phyloP scores from a whole-genome alignment of 2,329 filamentous ascomycete genomes.

The Hypomyces rosellus region DNA sequence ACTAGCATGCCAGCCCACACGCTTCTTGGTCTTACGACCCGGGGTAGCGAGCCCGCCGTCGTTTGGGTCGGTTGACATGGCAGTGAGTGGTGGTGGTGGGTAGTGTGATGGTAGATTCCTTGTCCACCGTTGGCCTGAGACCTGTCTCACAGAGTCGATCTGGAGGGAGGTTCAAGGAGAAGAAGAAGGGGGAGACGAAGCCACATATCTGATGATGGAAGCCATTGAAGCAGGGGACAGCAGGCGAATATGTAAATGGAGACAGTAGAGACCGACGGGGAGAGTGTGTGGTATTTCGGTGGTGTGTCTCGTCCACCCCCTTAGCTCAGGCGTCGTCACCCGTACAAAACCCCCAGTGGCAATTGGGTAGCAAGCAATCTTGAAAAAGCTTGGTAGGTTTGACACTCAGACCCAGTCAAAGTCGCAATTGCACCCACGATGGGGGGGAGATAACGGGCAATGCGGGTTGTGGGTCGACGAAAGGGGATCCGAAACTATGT shows the following conservation, averaged over 20 bases:
- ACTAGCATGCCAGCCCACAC: slow-evolving; percentile 32
- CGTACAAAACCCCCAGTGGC: slow-evolving; percentile 1
- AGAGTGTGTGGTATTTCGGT: background rate
- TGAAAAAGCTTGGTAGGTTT: slow-evolving; percentile 9
- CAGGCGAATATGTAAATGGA: slow-evolving; percentile 5
- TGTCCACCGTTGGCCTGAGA: slow-evolving; percentile 15
- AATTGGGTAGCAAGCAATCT: slow-evolving; percentile 7
- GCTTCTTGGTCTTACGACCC: slow-evolving; percentile 34
- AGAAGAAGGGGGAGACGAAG: slow-evolving; percentile 5
- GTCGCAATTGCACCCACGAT: slow-evolving; percentile 12
- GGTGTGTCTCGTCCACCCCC: too few species aligned
- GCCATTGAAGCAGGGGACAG: slow-evolving; percentile 2
- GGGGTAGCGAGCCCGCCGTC: slow-evolving; percentile 23
- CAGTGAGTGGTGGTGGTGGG: too few species aligned
- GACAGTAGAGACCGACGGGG: slow-evolving; percentile 2
- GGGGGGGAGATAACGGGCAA: background rate
- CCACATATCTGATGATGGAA: slow-evolving; percentile 5
- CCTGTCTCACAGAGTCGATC: slow-evolving; percentile 18
- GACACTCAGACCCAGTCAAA: slow-evolving; percentile 9
- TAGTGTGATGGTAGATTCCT: background rate
- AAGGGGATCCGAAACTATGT: slow-evolving; percentile 6
- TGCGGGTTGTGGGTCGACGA: slow-evolving; percentile 8
- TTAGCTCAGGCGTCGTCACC: slow-evolving; percentile 5
- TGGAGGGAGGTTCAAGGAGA: slow-evolving; percentile 3
- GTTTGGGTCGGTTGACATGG: background rate